Conservation (phyloP, 208 protist genomes). For the Borovskyia barvae region DNA sequence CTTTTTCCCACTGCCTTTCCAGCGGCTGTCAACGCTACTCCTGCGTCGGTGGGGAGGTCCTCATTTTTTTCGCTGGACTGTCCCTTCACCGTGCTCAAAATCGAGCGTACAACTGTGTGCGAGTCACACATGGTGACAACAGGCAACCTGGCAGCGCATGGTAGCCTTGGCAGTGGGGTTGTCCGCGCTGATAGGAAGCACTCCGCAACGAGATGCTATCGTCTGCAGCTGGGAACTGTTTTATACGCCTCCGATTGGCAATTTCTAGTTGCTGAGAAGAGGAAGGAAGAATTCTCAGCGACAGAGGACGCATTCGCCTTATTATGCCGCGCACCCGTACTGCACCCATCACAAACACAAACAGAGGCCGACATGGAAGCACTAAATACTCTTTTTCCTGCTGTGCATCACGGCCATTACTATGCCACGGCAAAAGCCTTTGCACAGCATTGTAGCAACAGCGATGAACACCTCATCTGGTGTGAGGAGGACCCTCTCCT, state of each 20-base stretch:
- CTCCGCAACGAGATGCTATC: background rate
- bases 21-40: too few species aligned
- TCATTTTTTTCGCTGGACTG: too few species aligned
- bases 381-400: conserved; percentile 60
- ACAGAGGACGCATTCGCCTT: too few species aligned
- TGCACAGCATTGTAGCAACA: conserved; percentile 47
- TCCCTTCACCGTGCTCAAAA: too few species aligned
- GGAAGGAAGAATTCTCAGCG: background rate
- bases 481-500: conserved; percentile 59
- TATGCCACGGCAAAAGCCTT: conserved; percentile 46
- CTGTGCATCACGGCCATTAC: conserved; percentile 50
- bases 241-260: conserved; percentile 11
- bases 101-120: too few species aligned
- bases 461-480: conserved; percentile 54
- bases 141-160: too few species aligned
- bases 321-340: too few species aligned
- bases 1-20: too few species aligned
- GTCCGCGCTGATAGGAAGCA: background rate
- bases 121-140: too few species aligned
- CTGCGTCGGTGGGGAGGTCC: too few species aligned
- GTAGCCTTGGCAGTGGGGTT: too few species aligned
- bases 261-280: conserved; percentile 4
- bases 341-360: background rate
- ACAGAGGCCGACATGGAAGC: conserved; percentile 46
- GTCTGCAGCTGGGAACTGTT: conserved; percentile 2